These are phyloP conservation scores for Ophiocordyceps camponoti-floridani DNA, from an alignment of 2,329 filamentous ascomycete genomes.

Conservation along the genomic window DNA sequence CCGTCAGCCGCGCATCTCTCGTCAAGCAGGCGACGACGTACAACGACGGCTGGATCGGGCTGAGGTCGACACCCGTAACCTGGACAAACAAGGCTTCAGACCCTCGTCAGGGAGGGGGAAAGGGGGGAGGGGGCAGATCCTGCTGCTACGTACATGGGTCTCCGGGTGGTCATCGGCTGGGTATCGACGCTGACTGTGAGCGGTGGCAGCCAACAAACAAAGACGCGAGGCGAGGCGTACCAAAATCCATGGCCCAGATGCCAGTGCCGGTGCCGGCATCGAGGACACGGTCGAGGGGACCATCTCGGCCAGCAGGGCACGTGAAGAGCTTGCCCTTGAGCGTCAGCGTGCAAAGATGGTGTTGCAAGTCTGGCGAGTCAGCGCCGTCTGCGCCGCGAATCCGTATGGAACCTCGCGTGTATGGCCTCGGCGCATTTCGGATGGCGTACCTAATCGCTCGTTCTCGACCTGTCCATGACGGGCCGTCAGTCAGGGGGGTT, in stretches of 20 bases:
- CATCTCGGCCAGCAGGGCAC: constrained; percentile 8
- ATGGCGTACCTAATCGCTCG: constrained; percentile 11
- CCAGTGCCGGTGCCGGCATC: constrained; percentile 24
- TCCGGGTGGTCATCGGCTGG: constrained; percentile 14
- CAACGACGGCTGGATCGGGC: constrained; percentile 21
- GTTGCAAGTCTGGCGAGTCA: constrained; percentile 13
- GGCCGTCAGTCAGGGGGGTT: background rate
- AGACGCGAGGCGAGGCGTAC: constrained; percentile 2
- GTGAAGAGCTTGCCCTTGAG: constrained; percentile 12
- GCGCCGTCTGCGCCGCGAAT: background rate
- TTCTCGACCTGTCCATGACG: constrained; percentile 9
- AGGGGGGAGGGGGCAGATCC: fast-evolving
- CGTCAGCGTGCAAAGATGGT: constrained; percentile 15
- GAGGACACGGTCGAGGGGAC: constrained; percentile 13
- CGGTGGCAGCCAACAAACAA: background rate
- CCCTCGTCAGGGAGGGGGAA: background rate
- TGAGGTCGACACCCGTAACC: constrained; percentile 22
- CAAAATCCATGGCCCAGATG: constrained; percentile 20
- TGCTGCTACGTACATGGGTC: constrained; percentile 7
- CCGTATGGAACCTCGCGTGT: background rate
- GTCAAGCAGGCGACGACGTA: constrained; percentile 4
- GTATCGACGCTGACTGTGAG: background rate
- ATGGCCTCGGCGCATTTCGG: background rate
- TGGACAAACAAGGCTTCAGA: constrained; percentile 1
- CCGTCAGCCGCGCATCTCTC: background rate